Base-by-base conservation (phyloP, 306 rosid genomes). In the Fragaria nilgerrensis region DNA sequence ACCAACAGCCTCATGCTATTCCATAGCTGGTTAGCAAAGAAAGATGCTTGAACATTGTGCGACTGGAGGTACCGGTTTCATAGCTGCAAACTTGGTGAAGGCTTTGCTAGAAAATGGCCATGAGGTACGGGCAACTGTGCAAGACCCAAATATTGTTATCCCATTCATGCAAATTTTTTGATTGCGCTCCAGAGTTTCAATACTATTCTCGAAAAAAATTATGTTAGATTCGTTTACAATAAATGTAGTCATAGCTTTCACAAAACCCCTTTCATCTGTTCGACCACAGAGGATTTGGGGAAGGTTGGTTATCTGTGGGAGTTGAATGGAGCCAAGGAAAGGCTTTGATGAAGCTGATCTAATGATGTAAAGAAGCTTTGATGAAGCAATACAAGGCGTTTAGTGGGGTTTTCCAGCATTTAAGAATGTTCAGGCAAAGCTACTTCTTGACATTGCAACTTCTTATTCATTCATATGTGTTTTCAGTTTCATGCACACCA, bases 51-150 rank as follows among this genome's bases (percentile, higher is more conserved):
- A 86, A 61, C 91, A 86, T 75, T 91, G 94, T 11, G 94, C 91
- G 1, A 94, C 94, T 12, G 98, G 98, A 22, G 97, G 97, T 44
- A 81, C 92, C 45, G 94, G 98, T 3, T 85, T 94, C 91, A 84
- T 94, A 43, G 97, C 93, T 56, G 79, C 96, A 37, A 81, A 85
- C 74, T 73, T 94, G 16, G 84, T 94, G 1, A 91, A 94, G 87
- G 80, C 83, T 49, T 84, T 94, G 81, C 77, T 94, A 53, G 88
- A 91, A 1, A 84, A 86, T 36, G 98, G 97, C 20, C 86, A 91
- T 68, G 76, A 66, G 0, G 96, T 94, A 11, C 85, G 94, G 53
- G 80, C 90, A 47, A 91, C 97, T 0, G 97, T 91, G 25, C 82
- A 97, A 84, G 76, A 91, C 32, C 97, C 98, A 75, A 90, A 96